Percentiles rank a stretch among this genome's conserved stretches.
Evolutionary conservation across 345 rosid genomes (phyloP).

Genomic region (Rubroshorea leprosula): DNA sequence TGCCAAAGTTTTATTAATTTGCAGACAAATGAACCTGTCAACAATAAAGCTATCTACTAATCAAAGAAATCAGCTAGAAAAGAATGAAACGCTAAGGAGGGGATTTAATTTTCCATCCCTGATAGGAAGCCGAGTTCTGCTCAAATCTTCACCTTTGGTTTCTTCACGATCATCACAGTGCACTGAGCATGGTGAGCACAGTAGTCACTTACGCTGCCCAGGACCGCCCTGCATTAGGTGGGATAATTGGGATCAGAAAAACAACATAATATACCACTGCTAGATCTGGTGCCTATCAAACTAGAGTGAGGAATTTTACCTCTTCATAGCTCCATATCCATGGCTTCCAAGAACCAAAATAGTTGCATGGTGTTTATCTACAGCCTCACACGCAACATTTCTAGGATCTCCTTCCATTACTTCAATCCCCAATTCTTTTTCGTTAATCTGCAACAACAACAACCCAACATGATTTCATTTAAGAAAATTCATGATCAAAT

Average conservation of each 20-base stretch:
- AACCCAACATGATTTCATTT: neutral
- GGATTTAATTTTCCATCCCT: no score
- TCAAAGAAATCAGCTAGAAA: no score
- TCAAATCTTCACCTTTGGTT: no score
- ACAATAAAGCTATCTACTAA: no score
- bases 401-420: constrained; percentile 42
- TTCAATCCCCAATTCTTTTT: constrained; percentile 4
- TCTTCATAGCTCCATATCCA: constrained; percentile 40
- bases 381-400: constrained; percentile 31
- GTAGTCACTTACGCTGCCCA: constrained; percentile 35
- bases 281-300: neutral
- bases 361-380: constrained; percentile 29
- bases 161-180: constrained; percentile 35
- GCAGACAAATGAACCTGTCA: no score
- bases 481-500: neutral
- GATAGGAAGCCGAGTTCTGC: no score
- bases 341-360: constrained; percentile 44
- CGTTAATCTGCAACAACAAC: neutral
- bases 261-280: neutral
- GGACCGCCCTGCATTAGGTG: constrained; percentile 24
- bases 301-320: constrained; percentile 19
- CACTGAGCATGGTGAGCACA: constrained; percentile 32
- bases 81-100: no score
- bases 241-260: neutral
- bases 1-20: no score